phyloP scores from a whole-genome alignment of 2,329 filamentous ascomycete species.

The Paraconiothyrium sp. region DNA sequence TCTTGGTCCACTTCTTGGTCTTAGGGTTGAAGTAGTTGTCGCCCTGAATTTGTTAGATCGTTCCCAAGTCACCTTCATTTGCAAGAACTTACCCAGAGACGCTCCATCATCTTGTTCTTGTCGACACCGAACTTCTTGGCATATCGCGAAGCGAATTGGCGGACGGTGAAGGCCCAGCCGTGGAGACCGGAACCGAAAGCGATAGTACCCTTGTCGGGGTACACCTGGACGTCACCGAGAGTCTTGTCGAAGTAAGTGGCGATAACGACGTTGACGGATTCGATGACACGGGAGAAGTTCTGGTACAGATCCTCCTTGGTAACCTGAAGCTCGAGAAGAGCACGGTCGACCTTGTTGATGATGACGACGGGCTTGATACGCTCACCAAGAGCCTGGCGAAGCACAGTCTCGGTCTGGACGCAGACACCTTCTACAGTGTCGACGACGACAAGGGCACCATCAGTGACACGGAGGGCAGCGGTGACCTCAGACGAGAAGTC shows the following conservation, averaged over 20 bases:
- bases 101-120: conserved; percentile 99
- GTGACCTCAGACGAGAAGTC: conserved; percentile 99
- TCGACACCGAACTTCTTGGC: conserved; percentile 99
- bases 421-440: conserved; percentile 99
- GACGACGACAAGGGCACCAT: conserved; percentile 99
- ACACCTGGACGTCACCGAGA: conserved; percentile 98
- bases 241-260: conserved; percentile 97
- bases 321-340: conserved; percentile 98
- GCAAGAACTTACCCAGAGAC: conserved; percentile 81
- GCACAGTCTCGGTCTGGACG: conserved; percentile 99
- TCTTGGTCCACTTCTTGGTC: conserved; percentile 99
- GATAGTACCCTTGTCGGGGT: conserved; percentile 96
- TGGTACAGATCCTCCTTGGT: conserved; percentile 99
- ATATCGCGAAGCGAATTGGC: conserved; percentile 95
- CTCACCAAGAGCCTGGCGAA: conserved; percentile 98
- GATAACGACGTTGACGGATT: conserved; percentile 99
- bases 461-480: conserved; percentile 98
- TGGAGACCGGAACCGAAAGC: conserved; percentile 99
- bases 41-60: conserved; percentile 60
- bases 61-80: conserved; percentile 25
- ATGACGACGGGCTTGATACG: conserved; percentile 99
- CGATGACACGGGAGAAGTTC: conserved; percentile 98
- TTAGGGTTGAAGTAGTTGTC: conserved; percentile 99
- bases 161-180: conserved; percentile 99
- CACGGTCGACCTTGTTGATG: conserved; percentile 99